Percentiles rank a stretch among this genome's conserved stretches.
Evolutionary conservation across 2,329 filamentous ascomycete genomes (phyloP).

Genomic region (Ilyonectria sp.): DNA sequence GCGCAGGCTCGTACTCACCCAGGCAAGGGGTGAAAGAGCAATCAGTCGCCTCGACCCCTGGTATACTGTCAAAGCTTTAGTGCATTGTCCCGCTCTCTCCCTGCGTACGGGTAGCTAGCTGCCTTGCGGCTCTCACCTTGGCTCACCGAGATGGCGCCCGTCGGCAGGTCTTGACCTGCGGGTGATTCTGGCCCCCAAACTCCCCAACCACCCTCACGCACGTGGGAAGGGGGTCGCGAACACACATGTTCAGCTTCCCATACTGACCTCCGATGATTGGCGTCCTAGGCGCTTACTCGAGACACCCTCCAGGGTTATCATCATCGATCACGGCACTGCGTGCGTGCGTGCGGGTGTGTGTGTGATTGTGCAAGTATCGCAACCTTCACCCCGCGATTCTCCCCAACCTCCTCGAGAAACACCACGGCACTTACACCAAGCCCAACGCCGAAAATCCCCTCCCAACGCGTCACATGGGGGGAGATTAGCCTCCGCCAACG

Average conservation of each 20-base stretch:
- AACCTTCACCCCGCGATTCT: neutral
- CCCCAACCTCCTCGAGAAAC: constrained; percentile 16
- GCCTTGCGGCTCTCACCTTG: constrained; percentile 5
- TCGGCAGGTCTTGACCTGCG: constrained; percentile 6
- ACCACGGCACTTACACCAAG: constrained; percentile 16
- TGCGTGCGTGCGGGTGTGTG: neutral
- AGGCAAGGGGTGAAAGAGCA: constrained; percentile 9
- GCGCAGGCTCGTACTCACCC: neutral
- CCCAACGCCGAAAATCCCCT: neutral
- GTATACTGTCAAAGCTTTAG: neutral
- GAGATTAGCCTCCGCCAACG: neutral
- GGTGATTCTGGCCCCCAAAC: constrained; percentile 39
- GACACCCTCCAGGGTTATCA: constrained; percentile 32
- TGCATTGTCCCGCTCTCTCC: constrained; percentile 1
- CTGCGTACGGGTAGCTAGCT: constrained; percentile 9
- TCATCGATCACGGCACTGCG: constrained; percentile 11
- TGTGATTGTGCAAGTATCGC: constrained; percentile 1
- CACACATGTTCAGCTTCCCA: constrained; percentile 8
- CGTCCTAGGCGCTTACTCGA: constrained; percentile 44
- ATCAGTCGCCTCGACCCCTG: neutral
- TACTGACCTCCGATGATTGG: constrained; percentile 35
- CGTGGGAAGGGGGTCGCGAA: constrained; percentile 33
- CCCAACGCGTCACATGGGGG: neutral
- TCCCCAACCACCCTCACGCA: constrained; percentile 36
- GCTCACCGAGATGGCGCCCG: constrained; percentile 23